These are phyloP conservation scores for Triangularia verruculosa DNA, from an alignment of 2,329 filamentous ascomycete species.

Conservation along the genomic window DNA sequence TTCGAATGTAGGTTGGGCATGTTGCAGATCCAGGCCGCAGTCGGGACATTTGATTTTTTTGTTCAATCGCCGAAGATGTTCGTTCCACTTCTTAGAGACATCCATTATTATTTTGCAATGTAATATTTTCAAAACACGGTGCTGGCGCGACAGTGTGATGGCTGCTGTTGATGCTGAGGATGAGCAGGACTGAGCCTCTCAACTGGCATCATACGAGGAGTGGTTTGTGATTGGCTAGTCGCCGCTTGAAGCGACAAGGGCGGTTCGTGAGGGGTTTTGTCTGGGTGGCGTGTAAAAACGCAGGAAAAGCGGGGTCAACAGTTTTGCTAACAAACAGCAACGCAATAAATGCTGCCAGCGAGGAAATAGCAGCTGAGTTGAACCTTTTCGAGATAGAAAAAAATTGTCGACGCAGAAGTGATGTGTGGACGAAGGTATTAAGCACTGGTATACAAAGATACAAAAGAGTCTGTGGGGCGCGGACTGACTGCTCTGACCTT, in stretches of 20 bases:
- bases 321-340: neutral
- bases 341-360: neutral
- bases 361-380: neutral
- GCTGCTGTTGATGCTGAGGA: neutral
- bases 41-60: neutral
- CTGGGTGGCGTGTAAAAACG: neutral
- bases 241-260: neutral
- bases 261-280: neutral
- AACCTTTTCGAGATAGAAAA: neutral
- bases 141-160: neutral
- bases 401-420: neutral
- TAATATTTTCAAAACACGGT: neutral
- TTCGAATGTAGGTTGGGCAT: neutral
- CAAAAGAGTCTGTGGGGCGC: no score
- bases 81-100: conserved; percentile 15
- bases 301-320: neutral
- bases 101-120: neutral
- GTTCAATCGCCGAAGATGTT: conserved; percentile 13
- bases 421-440: neutral
- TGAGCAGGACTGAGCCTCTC: neutral
- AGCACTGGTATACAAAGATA: neutral
- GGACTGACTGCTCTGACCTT: no score
- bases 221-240: neutral
- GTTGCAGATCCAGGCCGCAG: conserved; percentile 15
- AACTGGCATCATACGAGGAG: neutral